Evolutionary conservation across 306 rosid genomes (phyloP), one percentile per base, ranked within the genome.

Genomic region (Fragaria vesca): DNA sequence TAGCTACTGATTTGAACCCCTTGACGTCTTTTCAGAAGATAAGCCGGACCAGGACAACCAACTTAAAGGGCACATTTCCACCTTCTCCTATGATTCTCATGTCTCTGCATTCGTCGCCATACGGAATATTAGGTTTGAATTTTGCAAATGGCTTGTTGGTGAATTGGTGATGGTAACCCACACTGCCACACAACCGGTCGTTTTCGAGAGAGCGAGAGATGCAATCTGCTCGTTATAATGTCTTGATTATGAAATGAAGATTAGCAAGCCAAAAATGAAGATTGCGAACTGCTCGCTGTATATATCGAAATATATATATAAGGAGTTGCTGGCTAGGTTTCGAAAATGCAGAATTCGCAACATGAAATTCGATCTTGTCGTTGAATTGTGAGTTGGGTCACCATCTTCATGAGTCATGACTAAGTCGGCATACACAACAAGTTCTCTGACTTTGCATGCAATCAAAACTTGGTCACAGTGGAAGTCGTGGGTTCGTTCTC

Each of bases 11-110:
- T 72, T 74, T 45, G 45, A 60, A 69, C 69, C 52, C 73, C 26
- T 51, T 51, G 76, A 60, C 73, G 73, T 61, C 80, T 62, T 78
- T 74, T 82, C 76, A 78, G 66, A 60, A 60, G 45, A 73, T 20
- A 82, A 26, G 76, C 60, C 69, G 55, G 73, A 78, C 63, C 77
- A 74, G 57, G 63, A 69, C 69, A 58, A 24, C 69, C 42, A 36
- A 45, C 54, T 73, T 40, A 42, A 73, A 73, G 30, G 68, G 52
- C 4, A 13, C 26, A 20, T 74, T 57, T 57, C 38, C 65, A 24
- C 38, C 40, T 55, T 21, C 48, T 42, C 6, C 43, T 42, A 24
- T 24, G 69, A 58, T 73, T 55, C 24, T 55, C 5, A 55, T 65
- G 10, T 16, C 24, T 20, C 42, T 28, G 67, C 67, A 20, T 38